A percentile compares a stretch with the other conserved stretches of the same genome.
Conservation (phyloP, 805 yeast species). For the Saccharomycopsis amapae region DNA sequence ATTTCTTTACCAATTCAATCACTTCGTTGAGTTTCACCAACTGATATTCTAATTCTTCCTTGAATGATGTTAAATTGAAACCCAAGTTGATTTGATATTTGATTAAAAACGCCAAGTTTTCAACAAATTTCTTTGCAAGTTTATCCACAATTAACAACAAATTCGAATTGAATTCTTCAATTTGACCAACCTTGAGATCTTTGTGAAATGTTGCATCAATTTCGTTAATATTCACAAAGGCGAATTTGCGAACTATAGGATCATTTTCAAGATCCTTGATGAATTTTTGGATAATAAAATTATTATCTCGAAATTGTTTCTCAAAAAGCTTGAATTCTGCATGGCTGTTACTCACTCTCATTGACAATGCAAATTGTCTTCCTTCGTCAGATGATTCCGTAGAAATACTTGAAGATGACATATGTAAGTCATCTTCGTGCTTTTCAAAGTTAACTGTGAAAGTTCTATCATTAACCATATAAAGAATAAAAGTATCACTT, state of each 20-base stretch:
- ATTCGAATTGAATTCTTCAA: constrained; percentile 6
- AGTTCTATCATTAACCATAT: no score
- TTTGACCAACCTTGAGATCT: background rate
- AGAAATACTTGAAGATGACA: no score
- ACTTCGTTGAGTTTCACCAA: constrained; percentile 6
- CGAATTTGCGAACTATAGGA: background rate
- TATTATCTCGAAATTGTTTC: constrained; percentile 2
- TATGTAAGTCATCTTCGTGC: no score
- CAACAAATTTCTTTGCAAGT: constrained; percentile 1
- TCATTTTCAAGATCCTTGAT: background rate
- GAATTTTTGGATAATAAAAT: constrained; percentile 4
- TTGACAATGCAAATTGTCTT: no score
- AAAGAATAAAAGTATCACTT: no score
- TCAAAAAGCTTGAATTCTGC: no score
- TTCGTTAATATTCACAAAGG: background rate
- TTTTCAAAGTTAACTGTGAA: no score
- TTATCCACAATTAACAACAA: constrained; percentile 3
- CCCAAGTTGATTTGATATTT: constrained; percentile 10
- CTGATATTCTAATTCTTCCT: constrained; percentile 16
- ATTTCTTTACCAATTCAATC: background rate
- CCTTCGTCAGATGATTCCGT: no score
- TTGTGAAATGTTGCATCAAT: background rate
- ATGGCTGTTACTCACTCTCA: no score
- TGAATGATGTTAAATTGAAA: background rate
- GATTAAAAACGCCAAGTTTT: constrained; percentile 4